Evolutionary conservation across 2,329 filamentous ascomycete species (phyloP).

Genomic region (Paecilomyces dactylethromorphus): DNA sequence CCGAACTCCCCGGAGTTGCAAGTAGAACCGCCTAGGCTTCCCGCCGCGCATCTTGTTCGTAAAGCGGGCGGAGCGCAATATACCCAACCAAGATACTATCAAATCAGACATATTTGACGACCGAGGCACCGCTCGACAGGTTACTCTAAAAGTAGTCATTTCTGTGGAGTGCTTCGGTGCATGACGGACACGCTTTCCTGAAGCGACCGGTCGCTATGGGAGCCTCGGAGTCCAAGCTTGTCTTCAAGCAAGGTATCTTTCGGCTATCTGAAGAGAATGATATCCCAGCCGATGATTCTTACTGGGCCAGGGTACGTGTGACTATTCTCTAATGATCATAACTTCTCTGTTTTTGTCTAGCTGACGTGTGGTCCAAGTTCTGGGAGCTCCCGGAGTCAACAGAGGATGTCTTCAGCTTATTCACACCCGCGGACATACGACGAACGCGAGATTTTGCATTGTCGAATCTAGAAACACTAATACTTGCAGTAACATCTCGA

Average conservation of each 20-base stretch:
- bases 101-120: neutral
- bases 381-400: slow-evolving; percentile 95
- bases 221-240: slow-evolving; percentile 96
- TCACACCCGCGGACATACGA: slow-evolving; percentile 81
- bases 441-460: slow-evolving; percentile 78
- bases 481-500: slow-evolving; percentile 75
- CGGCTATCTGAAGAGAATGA: slow-evolving; percentile 84
- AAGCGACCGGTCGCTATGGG: slow-evolving; percentile 59
- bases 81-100: neutral
- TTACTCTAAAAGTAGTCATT: neutral
- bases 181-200: slow-evolving; percentile 8
- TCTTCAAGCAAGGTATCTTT: slow-evolving; percentile 98
- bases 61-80: neutral
- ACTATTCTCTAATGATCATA: neutral
- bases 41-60: neutral
- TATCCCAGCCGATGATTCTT: slow-evolving; percentile 80
- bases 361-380: slow-evolving; percentile 54
- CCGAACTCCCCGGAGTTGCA: neutral
- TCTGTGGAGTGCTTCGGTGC: neutral
- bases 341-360: neutral
- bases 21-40: neutral
- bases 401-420: slow-evolving; percentile 95
- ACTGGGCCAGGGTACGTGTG: slow-evolving; percentile 78
- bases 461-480: slow-evolving; percentile 82
- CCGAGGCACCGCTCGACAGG: neutral